Base-by-base conservation (phyloP, 2,329 filamentous ascomycete species). In the Zymoseptoria passerinii region DNA sequence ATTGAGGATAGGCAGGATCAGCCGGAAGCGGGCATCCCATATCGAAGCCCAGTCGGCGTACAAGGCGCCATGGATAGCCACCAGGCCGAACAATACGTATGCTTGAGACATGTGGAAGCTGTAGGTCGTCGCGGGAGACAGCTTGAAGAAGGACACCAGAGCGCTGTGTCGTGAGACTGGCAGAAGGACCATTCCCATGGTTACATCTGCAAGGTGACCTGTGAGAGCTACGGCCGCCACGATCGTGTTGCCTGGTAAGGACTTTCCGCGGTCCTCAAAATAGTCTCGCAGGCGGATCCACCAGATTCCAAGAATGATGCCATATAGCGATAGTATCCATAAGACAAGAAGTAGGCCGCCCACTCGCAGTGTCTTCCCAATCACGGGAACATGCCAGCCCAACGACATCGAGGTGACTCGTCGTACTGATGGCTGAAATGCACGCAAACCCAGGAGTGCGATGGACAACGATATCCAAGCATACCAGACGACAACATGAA, bases 401-500 rank as follows among this genome's bases (percentile, higher is more conserved):
- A 60, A 8, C 8, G 58, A 23, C 19, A 35, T 40, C 4, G 54
- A 49, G 48, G 49, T 48, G 29, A 55, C 40, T 13, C 23, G 49
- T 18, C 58, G 55, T 27, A 61, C 49, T 8, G 28, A 28, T 18
- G 53, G 52, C 16, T 53, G 55, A n/a, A 61, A 61, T 20, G 59
- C 54, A 10, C 59, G 56, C 27, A 61, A 20, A 9, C 49, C 51
- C 2, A 61, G 57, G 10, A 61, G 27, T 7, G 56, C 54, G 44
- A 61, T 54, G 20, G 60, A 63, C 8, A 61, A 40, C 7, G 56
- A 51, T 2, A 63, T 19, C 58, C 61, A 63, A 9, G 48, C 20
- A 28, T 63, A 63, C 61, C 61, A 63, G 4, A 63, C 59, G 6
- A 57, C 57, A 28, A 63, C 54, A 48, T 63, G 61, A 13, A 61